phyloP scores from a whole-genome alignment of 441 rosid genomes.

The Kokia cookei region DNA sequence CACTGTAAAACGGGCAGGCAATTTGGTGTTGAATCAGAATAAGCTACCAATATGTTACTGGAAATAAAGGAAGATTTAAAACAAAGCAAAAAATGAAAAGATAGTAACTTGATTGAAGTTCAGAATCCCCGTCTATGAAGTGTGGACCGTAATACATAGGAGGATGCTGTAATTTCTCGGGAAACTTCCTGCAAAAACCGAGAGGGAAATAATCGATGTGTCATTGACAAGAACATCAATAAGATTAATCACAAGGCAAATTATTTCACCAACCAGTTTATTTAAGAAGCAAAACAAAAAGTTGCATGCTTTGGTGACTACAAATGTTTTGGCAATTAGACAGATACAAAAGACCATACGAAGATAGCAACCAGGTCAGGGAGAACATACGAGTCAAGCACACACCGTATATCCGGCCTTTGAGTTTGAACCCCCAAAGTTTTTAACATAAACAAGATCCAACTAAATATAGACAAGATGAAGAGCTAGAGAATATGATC shows the following conservation, averaged over 20 bases:
- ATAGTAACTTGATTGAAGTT: constrained; percentile 41
- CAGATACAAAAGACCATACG: neutral
- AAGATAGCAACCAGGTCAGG: neutral
- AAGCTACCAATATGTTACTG: neutral
- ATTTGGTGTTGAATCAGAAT: neutral
- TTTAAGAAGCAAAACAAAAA: neutral
- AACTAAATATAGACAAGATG: neutral
- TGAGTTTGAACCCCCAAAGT: neutral
- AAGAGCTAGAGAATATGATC: neutral
- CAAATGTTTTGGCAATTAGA: neutral
- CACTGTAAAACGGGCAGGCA: constrained; percentile 19
- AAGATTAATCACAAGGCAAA: neutral
- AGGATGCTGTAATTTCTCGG: constrained; percentile 52
- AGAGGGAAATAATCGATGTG: neutral
- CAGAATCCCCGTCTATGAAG: constrained; percentile 54
- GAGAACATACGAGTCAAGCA: neutral
- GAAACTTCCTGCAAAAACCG: constrained; percentile 33
- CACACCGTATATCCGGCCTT: neutral
- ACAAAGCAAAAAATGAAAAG: neutral
- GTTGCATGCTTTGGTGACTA: neutral
- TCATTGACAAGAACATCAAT: neutral
- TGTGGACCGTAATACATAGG: constrained; percentile 34
- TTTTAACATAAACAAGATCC: neutral
- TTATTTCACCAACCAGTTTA: no score
- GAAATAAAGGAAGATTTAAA: neutral